phyloP scores from a whole-genome alignment of 805 yeast genomes.

The Candida takata region DNA sequence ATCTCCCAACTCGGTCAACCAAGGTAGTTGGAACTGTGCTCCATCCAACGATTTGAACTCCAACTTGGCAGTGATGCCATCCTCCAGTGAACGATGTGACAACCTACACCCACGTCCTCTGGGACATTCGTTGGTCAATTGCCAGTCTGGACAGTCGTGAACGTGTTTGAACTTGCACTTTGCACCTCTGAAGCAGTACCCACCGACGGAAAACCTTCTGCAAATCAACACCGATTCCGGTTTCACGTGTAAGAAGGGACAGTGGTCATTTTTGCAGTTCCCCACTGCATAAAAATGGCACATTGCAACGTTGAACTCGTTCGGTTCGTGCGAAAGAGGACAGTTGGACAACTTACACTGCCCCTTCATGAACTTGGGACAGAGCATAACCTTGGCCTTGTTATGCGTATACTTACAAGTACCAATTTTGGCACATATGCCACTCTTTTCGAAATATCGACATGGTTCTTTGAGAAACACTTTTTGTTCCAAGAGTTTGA shows the following conservation, averaged over 20 bases:
- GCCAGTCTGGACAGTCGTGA: conserved; percentile 66
- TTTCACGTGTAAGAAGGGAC: conserved; percentile 45
- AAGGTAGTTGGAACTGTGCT: conserved; percentile 17
- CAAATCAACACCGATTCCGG: conserved; percentile 44
- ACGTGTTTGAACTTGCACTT: conserved; percentile 51
- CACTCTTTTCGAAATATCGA: conserved; percentile 23
- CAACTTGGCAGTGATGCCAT: conserved; percentile 20
- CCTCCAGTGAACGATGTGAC: conserved; percentile 34
- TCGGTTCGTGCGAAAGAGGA: conserved; percentile 46
- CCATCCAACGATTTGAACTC: conserved; percentile 17
- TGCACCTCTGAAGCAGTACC: conserved; percentile 60
- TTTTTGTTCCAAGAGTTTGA: conserved; percentile 16
- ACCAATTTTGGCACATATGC: conserved; percentile 41
- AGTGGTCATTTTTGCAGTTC: conserved; percentile 39
- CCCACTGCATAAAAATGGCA: conserved; percentile 48
- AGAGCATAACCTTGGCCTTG: conserved; percentile 43
- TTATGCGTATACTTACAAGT: conserved; percentile 51
- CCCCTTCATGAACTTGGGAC: conserved; percentile 42
- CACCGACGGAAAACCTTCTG: conserved; percentile 59
- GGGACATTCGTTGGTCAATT: conserved; percentile 52
- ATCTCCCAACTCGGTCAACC: conserved; percentile 13
- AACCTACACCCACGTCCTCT: conserved; percentile 46
- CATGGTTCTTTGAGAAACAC: conserved; percentile 23
- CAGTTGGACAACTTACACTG: conserved; percentile 41
- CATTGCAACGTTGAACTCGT: conserved; percentile 52